Percentiles rank a stretch among this genome's conserved stretches.
Conservation (phyloP, 495 filamentous ascomycete genomes). For the Penicillium cataractarum region DNA sequence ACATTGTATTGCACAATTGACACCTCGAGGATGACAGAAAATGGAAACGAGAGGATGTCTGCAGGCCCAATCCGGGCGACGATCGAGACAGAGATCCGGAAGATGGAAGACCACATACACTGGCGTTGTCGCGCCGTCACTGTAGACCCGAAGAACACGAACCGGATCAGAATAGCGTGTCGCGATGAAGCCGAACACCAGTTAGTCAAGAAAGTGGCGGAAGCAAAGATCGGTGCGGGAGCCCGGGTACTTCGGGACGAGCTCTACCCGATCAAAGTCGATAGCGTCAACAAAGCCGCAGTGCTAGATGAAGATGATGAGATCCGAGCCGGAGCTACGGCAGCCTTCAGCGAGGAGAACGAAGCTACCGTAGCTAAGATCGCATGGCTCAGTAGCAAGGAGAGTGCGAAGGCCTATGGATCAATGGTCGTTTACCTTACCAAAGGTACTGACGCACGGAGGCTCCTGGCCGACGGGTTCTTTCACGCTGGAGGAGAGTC, state of each 20-base stretch:
- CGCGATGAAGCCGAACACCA: constrained; percentile 15
- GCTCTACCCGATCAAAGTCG: constrained; percentile 38
- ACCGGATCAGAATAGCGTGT: constrained; percentile 32
- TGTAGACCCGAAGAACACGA: constrained; percentile 24
- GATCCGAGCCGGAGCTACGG: constrained; percentile 16
- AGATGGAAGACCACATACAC: constrained; percentile 23
- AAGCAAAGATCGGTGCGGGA: constrained; percentile 25
- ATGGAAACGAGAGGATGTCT: constrained; percentile 24
- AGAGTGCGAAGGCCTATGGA: constrained; percentile 33
- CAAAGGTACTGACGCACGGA: constrained; percentile 30
- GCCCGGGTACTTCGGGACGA: constrained; percentile 37
- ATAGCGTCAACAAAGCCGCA: constrained; percentile 33
- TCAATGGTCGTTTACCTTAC: constrained; percentile 41
- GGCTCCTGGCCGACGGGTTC: constrained; percentile 30
- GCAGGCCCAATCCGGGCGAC: constrained; percentile 29
- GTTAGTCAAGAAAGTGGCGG: constrained; percentile 32
- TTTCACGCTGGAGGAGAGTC: constrained; percentile 34
- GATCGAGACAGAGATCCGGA: constrained; percentile 34
- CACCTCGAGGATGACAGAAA: constrained; percentile 29
- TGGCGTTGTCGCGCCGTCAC: constrained; percentile 37
- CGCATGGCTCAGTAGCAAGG: constrained; percentile 38
- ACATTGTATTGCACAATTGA: constrained; percentile 29
- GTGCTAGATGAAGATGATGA: constrained; percentile 30
- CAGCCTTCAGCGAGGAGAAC: constrained; percentile 28
- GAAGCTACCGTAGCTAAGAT: constrained; percentile 29